Percentiles rank a stretch among this genome's conserved stretches.
These are phyloP conservation scores for Berberis thunbergii DNA, from an alignment of 164 flowering plant genomes.

Conservation along the genomic window DNA sequence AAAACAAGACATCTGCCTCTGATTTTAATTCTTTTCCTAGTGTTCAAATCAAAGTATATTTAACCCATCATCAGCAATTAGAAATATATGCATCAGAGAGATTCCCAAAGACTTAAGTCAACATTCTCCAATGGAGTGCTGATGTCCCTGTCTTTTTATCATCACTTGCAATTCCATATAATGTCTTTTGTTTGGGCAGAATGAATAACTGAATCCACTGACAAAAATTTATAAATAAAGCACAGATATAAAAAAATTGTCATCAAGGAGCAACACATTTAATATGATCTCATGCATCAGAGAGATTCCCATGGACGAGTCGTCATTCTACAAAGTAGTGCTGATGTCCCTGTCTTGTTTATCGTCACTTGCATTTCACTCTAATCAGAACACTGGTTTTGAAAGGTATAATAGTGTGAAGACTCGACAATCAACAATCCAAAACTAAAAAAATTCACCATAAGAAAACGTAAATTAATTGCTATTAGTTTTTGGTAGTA, in stretches of 20 bases:
- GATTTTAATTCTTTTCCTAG: too few relatives aligned
- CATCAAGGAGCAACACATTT: neutral
- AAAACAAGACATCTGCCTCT: neutral
- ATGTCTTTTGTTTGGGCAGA: neutral
- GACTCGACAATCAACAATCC: too few relatives aligned
- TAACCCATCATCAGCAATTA: neutral
- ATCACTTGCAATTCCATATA: constrained; percentile 3
- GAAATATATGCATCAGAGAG: constrained; percentile 9
- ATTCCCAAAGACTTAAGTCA: constrained; percentile 11
- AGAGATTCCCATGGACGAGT: constrained; percentile 12
- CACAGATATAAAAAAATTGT: too few relatives aligned
- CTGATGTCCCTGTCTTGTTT: constrained; percentile 13
- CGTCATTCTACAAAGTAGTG: constrained; percentile 3
- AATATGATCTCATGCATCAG: neutral
- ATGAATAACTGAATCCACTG: too few relatives aligned
- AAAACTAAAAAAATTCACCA: too few relatives aligned
- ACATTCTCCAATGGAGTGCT: constrained; percentile 5
- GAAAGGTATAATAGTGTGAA: too few relatives aligned
- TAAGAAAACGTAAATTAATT: too few relatives aligned
- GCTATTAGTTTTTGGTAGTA: too few relatives aligned
- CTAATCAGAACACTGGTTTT: too few relatives aligned
- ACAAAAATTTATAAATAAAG: too few relatives aligned
- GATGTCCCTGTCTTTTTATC: constrained; percentile 15
- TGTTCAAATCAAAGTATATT: neutral
- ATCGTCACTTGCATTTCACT: constrained; percentile 2